Evolutionary conservation across 768 basidiomycete genomes (phyloP).

Genomic region (Lenzites betulinus): DNA sequence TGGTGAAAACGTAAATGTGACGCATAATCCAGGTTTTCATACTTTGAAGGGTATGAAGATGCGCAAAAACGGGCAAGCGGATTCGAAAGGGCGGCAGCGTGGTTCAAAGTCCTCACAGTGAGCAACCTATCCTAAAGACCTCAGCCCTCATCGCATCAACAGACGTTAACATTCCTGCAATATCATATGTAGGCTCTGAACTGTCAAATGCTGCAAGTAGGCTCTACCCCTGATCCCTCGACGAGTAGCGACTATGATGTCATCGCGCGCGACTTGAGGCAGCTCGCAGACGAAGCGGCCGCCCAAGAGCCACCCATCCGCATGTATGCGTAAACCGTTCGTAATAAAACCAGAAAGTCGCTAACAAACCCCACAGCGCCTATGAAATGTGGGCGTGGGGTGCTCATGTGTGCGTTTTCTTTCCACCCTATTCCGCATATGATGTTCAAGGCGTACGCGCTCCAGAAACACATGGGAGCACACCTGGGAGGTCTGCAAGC

Average conservation of each 20-base stretch:
- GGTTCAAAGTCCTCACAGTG: slow-evolving; percentile 31
- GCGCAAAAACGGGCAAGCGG: slow-evolving; percentile 20
- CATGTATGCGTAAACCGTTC: slow-evolving; percentile 19
- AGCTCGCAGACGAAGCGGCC: slow-evolving; percentile 32
- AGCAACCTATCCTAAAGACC: background rate
- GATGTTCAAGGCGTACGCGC: background rate
- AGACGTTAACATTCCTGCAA: background rate
- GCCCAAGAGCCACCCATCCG: slow-evolving; percentile 30
- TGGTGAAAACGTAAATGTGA: background rate
- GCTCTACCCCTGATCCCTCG: slow-evolving; percentile 30
- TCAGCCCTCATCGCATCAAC: background rate
- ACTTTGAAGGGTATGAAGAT: slow-evolving; percentile 31
- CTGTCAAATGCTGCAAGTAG: slow-evolving; percentile 34
- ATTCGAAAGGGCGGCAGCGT: slow-evolving; percentile 26
- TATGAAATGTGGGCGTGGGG: slow-evolving; percentile 40
- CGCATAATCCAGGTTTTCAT: slow-evolving; percentile 23
- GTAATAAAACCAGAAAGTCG: background rate
- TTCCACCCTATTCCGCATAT: background rate
- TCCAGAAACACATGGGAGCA: slow-evolving; percentile 34
- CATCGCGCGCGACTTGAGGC: slow-evolving; percentile 31
- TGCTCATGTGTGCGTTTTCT: slow-evolving; percentile 27
- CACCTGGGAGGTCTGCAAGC: slow-evolving; percentile 35
- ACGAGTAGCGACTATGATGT: slow-evolving; percentile 28
- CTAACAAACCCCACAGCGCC: slow-evolving; percentile 22
- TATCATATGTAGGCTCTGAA: slow-evolving; percentile 23